Base-by-base conservation (phyloP, 2,329 filamentous ascomycete species). In the Colletotrichum sp. region DNA sequence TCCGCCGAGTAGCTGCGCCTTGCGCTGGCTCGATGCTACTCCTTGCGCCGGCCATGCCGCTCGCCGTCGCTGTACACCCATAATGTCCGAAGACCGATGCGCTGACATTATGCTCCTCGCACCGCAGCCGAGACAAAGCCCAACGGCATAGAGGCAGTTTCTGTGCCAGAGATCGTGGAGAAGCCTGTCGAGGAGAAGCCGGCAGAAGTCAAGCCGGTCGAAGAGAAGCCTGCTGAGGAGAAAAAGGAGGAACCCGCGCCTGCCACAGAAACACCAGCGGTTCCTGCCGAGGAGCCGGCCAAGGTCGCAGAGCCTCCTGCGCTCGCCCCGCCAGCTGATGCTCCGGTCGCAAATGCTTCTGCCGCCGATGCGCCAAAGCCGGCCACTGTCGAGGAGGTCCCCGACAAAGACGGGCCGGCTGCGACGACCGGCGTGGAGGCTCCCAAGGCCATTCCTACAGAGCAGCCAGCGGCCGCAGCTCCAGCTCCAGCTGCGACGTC, bases 281-380 rank as follows among this genome's bases (percentile, higher is more conserved):
- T 80, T 18, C 49, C 69, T 16, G 63, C 63, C 13, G 73, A 80
- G 16, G 79, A 80, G 57, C 72, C 77, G 12, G 34, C 76, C 66
- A 80, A 81, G 77, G 36, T 77, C 5, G 79, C 79, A 18, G 80
- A 81, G 44, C 71, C 77, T 79, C 69, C 12, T 74, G 78, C 66
- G 64, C 72, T 49, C 73, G 79, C 55, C 77, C 80, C 30, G 12
- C 72, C 70, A 2, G 59, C 77, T 8, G 78, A 71, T 18, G 75
- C 70, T 79, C 44, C 77, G 2, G 67, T 30, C 21, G 49, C 68
- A 26, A 36, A 44, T 26, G 21, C 34, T 21, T 84, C 84, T 18
- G 82, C 83, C 9, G 83, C 83, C 21, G 78, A 85, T 78, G 87
- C 84, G 10, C 85, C 86, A 28, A 78, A 78, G 70, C 69, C 75